These are phyloP conservation scores for Suillus americanus DNA, from an alignment of 768 basidiomycete species.

Conservation along the genomic window DNA sequence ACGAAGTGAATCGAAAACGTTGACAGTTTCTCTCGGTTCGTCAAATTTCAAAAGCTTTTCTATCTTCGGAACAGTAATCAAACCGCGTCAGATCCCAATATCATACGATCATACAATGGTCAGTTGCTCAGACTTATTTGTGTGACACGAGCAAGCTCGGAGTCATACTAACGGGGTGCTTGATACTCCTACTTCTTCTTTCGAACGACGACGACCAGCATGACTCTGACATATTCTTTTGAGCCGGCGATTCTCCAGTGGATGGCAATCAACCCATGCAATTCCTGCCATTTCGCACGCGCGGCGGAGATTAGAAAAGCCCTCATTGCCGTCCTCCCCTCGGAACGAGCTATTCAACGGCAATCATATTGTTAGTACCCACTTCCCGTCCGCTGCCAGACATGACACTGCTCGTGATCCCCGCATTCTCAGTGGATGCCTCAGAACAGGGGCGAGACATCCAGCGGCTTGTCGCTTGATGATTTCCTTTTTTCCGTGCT, in stretches of 20 bases:
- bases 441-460: neutral
- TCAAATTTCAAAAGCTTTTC: neutral
- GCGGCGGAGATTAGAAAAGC: slow-evolving; percentile 15
- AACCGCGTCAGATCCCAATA: neutral
- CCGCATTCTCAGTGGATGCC: slow-evolving; percentile 3
- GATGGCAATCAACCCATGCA: slow-evolving; percentile 21
- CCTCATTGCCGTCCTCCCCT: slow-evolving; percentile 19
- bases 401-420: slow-evolving; percentile 20
- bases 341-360: slow-evolving; percentile 20
- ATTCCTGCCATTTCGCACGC: slow-evolving; percentile 17
- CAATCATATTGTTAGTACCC: slow-evolving; percentile 27
- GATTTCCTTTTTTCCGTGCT: slow-evolving; percentile 9
- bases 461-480: slow-evolving; percentile 7
- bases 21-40: neutral
- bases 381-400: slow-evolving; percentile 27
- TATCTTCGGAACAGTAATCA: neutral
- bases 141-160: neutral
- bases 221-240: slow-evolving; percentile 15
- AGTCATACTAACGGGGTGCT: neutral
- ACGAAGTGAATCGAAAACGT: neutral
- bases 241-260: slow-evolving; percentile 16
- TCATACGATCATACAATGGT: neutral
- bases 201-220: neutral
- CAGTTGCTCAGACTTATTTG: neutral
- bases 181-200: neutral